Percentiles rank a stretch among this genome's conserved stretches.
Conservation (phyloP, 2,329 filamentous ascomycete species). For the Periconia macrospinosa region DNA sequence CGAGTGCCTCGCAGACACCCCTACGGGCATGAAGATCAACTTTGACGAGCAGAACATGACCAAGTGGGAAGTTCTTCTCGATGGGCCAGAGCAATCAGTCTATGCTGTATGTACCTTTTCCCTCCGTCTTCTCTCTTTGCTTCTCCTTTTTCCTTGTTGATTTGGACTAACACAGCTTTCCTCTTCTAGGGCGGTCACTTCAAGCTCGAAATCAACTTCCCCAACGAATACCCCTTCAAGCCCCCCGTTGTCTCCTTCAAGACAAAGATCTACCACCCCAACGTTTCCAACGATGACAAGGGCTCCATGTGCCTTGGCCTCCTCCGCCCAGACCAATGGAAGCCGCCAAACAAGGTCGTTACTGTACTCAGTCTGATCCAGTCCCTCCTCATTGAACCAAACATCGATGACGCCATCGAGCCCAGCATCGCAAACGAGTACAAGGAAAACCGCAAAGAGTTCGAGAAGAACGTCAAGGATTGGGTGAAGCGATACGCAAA, state of each 20-base stretch:
- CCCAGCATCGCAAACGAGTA: slow-evolving; percentile 83
- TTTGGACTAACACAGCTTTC: slow-evolving; percentile 4
- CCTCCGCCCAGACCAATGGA: slow-evolving; percentile 87
- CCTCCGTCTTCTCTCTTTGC: not conserved
- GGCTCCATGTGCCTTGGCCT: slow-evolving; percentile 85
- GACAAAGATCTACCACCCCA: slow-evolving; percentile 95
- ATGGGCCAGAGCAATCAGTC: slow-evolving; percentile 65
- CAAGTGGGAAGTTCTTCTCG: slow-evolving; percentile 68
- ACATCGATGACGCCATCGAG: slow-evolving; percentile 89
- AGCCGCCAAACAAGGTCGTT: slow-evolving; percentile 76
- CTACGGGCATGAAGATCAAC: slow-evolving; percentile 43
- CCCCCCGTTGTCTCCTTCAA: slow-evolving; percentile 76
- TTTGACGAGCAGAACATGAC: slow-evolving; percentile 66
- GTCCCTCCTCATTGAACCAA: slow-evolving; percentile 75
- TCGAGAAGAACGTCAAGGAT: slow-evolving; percentile 72
- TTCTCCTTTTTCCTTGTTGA: slow-evolving; percentile 1
- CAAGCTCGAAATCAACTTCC: slow-evolving; percentile 71
- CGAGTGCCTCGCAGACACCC: slow-evolving; percentile 40
- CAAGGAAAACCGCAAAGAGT: slow-evolving; percentile 66
- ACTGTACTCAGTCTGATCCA: slow-evolving; percentile 77
- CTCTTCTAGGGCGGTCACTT: slow-evolving; percentile 67
- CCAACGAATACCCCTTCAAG: slow-evolving; percentile 87
- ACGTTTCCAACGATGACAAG: slow-evolving; percentile 83
- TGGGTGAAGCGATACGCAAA: slow-evolving; percentile 75
- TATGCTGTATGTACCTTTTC: slow-evolving; percentile 58